A percentile compares a stretch with the other conserved stretches of the same genome.
These are phyloP conservation scores for Tricholoma saponaceum DNA, from an alignment of 768 basidiomycete genomes.

Conservation along the genomic window DNA sequence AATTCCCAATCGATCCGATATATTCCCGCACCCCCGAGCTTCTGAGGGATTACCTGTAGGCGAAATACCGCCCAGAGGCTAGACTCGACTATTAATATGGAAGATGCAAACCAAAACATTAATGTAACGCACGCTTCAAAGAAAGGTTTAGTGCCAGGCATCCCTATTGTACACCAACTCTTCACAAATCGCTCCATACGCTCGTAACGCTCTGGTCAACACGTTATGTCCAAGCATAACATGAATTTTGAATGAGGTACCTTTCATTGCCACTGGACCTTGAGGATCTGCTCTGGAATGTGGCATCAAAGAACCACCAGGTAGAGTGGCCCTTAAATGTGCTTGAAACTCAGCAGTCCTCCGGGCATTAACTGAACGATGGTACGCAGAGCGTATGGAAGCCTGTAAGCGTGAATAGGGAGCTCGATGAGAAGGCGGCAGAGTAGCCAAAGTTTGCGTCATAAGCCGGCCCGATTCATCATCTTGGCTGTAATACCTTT, in stretches of 20 bases:
- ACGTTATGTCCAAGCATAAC: neutral
- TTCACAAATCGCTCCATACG: constrained; percentile 70
- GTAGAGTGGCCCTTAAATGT: constrained; percentile 71
- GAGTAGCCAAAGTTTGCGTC: constrained; percentile 75
- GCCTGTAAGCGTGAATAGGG: constrained; percentile 86
- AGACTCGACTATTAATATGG: constrained; percentile 14
- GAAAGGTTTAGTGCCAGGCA: constrained; percentile 90
- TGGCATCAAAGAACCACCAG: constrained; percentile 77
- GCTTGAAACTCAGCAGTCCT: constrained; percentile 84
- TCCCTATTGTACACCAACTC: constrained; percentile 81
- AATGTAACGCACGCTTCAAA: constrained; percentile 51
- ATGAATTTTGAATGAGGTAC: constrained; percentile 22
- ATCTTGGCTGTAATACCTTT: constrained; percentile 83
- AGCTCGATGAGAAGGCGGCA: constrained; percentile 81
- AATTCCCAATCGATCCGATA: constrained; percentile 83
- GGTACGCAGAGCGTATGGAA: constrained; percentile 80
- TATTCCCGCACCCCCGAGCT: constrained; percentile 75
- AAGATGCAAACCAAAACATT: constrained; percentile 4
- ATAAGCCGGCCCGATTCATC: constrained; percentile 74
- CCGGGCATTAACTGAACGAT: constrained; percentile 73
- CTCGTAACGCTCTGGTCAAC: constrained; percentile 58
- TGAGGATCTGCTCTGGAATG: constrained; percentile 64
- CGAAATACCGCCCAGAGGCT: constrained; percentile 76
- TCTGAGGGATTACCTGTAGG: constrained; percentile 75
- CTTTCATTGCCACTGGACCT: constrained; percentile 64